Evolutionary conservation across 2,329 filamentous ascomycete genomes (phyloP), one percentile per base, ranked within the genome.

Genomic region (Phaeophleospora eucalypticola): DNA sequence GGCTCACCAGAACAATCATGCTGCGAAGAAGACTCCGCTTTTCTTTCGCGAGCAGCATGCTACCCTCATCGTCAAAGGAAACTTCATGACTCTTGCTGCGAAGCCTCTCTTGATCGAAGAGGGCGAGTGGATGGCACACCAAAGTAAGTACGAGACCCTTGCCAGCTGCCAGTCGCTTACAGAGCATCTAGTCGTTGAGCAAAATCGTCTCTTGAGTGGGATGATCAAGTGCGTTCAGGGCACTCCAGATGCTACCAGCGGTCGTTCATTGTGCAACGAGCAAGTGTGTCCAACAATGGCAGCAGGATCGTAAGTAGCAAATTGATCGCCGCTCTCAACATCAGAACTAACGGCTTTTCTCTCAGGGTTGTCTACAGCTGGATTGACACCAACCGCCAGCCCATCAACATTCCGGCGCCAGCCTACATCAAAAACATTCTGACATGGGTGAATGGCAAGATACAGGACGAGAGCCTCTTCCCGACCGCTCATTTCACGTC

Each of bases 401-500:
- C 91, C 9, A 89, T 95, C 55, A 91, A 95, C 69, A 86, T 97
- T 35, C 89, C 91, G 3, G 91, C 91, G 4, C 84, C 84, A 52
- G 89, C 94, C 68, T 97, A 97, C 72, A 93, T 96, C 72, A 89
- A 88, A 57, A 82, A 95, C 19, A 94, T 97, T 67, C 90, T 96
- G 71, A 88, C 91, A 63, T 97, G 91, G 90, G 95, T 97, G 65
- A 87, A 88, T 21, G 89, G 89, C 71, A 97, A 97, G 73, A 89
- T 95, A 55, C 88, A 93, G 61, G 90, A 97, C 66, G 82, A 82
- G 41, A 79, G 80, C 64, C 88, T 95, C 70, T 96, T 97, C 71
- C 91, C 91, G 4, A 95, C 89, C 35, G 89, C 93, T 60, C 82
- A 86, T 40, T 86, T 84, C 15, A 83, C 79, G 57, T 75, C 82